Base-by-base conservation (phyloP, 2,329 filamentous ascomycete genomes). In the Trichoderma lentiforme region DNA sequence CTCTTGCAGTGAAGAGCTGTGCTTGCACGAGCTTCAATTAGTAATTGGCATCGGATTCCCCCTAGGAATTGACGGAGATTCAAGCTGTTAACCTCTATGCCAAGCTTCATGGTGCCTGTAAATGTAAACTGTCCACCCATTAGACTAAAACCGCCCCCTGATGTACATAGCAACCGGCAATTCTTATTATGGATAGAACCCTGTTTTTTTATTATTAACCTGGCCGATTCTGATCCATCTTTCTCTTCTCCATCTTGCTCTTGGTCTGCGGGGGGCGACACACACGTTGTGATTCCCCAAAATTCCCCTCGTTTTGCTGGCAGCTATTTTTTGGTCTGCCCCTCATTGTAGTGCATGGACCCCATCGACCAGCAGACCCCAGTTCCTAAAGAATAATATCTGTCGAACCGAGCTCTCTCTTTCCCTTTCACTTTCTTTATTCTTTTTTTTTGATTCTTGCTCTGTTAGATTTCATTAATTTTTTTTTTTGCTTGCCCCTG, bases 251-350 rank as follows among this genome's bases (percentile, higher is more conserved):
- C 21, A 24, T 24, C 6, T 51, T 53, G 28, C 21, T 51, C 39
- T 65, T 9, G n/a, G 7, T 53, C 62, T 66, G 63, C 63, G 63
- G 63, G 63, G 63, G 47, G 18, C 63, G 43, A 65, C 39, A 65
- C 43, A 53, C 43, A 65, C 62, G 63, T 56, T 24, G 63, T 65
- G 63, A 24, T 65, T 56, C 63, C 63, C 63, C 47, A 53, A 53
- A 47, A 24, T 5, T 21, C n/a, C 58, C 30, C 58, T 32, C 56
- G 28, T 61, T 53, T 53, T 24, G 47, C 30, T 39, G 32, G 32
- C 47, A 36, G n/a, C 51, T 18, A 15, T 24, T n/a, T 28, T 28
- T 30, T 57, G 30, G 62, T 57, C 9, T 34, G 15, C 18, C 51
- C 63, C 39, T 53, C 47, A 53, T 4, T 53, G 53, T 3, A 11